A percentile compares a stretch with the other conserved stretches of the same genome.
Evolutionary conservation across 768 basidiomycete genomes (phyloP).

Genomic region (Rhodotorula paludigena): DNA sequence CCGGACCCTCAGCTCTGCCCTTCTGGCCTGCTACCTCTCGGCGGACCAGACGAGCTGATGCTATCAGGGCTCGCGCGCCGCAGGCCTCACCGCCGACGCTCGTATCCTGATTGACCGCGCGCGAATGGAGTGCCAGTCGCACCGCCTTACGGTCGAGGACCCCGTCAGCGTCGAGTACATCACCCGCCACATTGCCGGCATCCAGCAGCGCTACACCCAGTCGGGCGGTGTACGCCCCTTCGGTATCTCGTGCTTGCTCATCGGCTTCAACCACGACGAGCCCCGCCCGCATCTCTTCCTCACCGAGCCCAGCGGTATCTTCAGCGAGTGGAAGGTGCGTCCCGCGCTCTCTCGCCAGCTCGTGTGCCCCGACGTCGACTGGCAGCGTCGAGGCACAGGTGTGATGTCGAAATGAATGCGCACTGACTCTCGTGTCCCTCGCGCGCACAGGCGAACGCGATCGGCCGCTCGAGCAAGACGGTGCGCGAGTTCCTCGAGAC

Average conservation of each 20-base stretch:
- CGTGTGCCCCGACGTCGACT: no score
- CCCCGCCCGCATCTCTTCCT: slow-evolving; percentile 77
- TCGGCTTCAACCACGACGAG: slow-evolving; percentile 95
- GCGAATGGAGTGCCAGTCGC: slow-evolving; percentile 93
- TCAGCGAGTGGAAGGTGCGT: slow-evolving; percentile 93
- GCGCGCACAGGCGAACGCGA: slow-evolving; percentile 75
- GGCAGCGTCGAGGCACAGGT: no score
- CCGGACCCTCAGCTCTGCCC: background rate
- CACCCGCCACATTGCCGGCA: slow-evolving; percentile 94
- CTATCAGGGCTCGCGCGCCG: background rate
- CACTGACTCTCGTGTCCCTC: no score
- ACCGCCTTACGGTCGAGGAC: slow-evolving; percentile 94
- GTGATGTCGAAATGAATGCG: no score
- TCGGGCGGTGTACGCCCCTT: slow-evolving; percentile 98
- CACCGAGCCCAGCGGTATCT: slow-evolving; percentile 96
- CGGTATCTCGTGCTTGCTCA: slow-evolving; percentile 91
- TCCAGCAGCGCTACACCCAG: slow-evolving; percentile 98
- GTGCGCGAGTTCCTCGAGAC: slow-evolving; percentile 98
- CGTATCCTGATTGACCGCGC: slow-evolving; percentile 97
- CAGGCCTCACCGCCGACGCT: slow-evolving; percentile 94
- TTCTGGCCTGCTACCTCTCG: no score
- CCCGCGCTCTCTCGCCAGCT: background rate
- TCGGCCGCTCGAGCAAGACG: slow-evolving; percentile 95
- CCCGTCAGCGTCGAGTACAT: slow-evolving; percentile 98
- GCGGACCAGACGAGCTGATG: no score